phyloP scores from a whole-genome alignment of 371 early-diverging fungal genomes.

The Blastocladiella emersonii region DNA sequence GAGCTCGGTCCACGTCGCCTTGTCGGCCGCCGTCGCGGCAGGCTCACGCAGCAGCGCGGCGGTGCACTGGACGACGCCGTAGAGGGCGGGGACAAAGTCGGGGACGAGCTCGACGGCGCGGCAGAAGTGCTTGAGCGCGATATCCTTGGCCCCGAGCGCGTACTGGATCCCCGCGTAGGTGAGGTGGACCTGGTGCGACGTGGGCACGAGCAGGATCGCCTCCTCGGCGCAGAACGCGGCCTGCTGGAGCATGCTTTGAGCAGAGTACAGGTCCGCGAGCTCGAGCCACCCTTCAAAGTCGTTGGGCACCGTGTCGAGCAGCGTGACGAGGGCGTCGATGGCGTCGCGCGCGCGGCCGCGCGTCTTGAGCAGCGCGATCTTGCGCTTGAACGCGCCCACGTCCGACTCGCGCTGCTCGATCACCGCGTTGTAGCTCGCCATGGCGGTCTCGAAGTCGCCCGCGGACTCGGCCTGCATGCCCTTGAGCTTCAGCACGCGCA shows the following conservation, averaged over 20 bases:
- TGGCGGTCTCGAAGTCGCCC: constrained; percentile 49
- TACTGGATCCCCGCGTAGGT: constrained; percentile 74
- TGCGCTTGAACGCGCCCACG: constrained; percentile 44
- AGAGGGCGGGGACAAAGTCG: constrained; percentile 57
- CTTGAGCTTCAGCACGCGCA: constrained; percentile 45
- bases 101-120: constrained; percentile 56
- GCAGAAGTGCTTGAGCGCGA: constrained; percentile 60
- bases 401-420: constrained; percentile 51
- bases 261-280: constrained; percentile 55
- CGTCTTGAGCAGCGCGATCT: constrained; percentile 53
- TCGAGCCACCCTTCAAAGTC: constrained; percentile 83
- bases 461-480: constrained; percentile 58
- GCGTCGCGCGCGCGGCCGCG: constrained; percentile 52
- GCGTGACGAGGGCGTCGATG: constrained; percentile 50
- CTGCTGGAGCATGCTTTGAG: constrained; percentile 50
- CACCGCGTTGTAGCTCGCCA: constrained; percentile 42
- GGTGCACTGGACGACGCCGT: constrained; percentile 30
- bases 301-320: constrained; percentile 63
- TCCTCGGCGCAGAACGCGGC: constrained; percentile 85
- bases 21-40: background rate
- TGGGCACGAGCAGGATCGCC: constrained; percentile 62
- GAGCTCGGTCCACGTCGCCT: background rate
- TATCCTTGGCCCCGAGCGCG: constrained; percentile 35
- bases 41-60: background rate
- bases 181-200: constrained; percentile 63